phyloP scores from a whole-genome alignment of 768 basidiomycete species.

The Amanita muscaria region DNA sequence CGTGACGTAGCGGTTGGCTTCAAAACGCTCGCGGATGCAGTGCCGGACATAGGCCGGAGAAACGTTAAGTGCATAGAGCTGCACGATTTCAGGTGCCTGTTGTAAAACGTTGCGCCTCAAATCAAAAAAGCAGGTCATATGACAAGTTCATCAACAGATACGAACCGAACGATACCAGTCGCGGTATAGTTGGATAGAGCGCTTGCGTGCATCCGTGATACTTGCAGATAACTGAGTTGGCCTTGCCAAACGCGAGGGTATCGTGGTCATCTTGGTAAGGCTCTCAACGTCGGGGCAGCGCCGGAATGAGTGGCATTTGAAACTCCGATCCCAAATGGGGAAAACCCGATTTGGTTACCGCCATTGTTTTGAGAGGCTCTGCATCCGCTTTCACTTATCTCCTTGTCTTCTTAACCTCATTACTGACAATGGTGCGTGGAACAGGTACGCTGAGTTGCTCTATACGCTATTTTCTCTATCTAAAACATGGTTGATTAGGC shows the following conservation, averaged over 20 bases:
- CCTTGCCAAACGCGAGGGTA: slow-evolving; percentile 82
- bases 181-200: slow-evolving; percentile 75
- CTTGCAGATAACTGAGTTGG: slow-evolving; percentile 49
- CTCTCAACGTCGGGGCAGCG: not conserved
- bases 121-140: too few species aligned
- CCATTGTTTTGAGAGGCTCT: slow-evolving; percentile 6
- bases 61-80: slow-evolving; percentile 73
- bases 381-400: slow-evolving; percentile 5
- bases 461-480: not conserved
- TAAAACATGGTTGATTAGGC: slow-evolving; percentile 30
- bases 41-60: slow-evolving; percentile 73
- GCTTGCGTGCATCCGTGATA: slow-evolving; percentile 51
- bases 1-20: slow-evolving; percentile 73
- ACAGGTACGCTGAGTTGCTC: slow-evolving; percentile 26
- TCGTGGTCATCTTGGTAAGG: slow-evolving; percentile 51
- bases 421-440: slow-evolving; percentile 38
- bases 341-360: not conserved
- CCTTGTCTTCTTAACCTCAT: slow-evolving; percentile 3
- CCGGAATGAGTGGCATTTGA: slow-evolving; percentile 12
- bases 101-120: too few species aligned
- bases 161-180: slow-evolving; percentile 90
- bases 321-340: slow-evolving; percentile 16
- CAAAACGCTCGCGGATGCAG: slow-evolving; percentile 79
- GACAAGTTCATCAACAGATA: too few species aligned
- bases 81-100: slow-evolving; percentile 87